These are phyloP conservation scores for Leptographium galeiforme DNA, from an alignment of 2,329 filamentous ascomycete species.

Conservation along the genomic window DNA sequence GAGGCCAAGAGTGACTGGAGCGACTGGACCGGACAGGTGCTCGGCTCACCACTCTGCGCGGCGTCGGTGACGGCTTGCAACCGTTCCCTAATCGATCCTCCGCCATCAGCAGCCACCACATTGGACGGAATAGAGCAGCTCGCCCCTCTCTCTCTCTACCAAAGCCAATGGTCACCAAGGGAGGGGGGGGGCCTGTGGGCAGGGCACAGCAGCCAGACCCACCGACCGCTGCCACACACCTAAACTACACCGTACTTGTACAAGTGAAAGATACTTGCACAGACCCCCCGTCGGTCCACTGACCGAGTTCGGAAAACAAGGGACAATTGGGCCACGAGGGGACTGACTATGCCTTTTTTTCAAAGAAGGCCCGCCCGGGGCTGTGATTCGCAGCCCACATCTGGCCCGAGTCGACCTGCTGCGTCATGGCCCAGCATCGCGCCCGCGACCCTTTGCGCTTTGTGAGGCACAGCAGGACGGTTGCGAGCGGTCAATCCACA, in stretches of 20 bases:
- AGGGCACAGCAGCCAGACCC: too few species aligned
- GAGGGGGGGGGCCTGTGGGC: too few species aligned
- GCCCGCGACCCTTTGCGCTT: too few species aligned
- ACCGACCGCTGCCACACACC: too few species aligned
- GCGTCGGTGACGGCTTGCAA: not conserved
- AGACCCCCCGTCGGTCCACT: conserved; percentile 8
- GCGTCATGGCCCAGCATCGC: not conserved
- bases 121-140: too few species aligned
- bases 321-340: not conserved
- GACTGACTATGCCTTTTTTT: not conserved
- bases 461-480: too few species aligned
- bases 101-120: too few species aligned
- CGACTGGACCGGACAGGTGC: too few species aligned
- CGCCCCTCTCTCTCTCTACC: too few species aligned
- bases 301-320: conserved; percentile 8
- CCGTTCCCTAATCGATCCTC: not conserved
- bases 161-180: too few species aligned
- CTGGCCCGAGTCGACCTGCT: conserved; percentile 3
- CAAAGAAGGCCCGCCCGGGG: conserved; percentile 4
- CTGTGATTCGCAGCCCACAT: conserved; percentile 12
- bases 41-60: not conserved
- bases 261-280: not conserved
- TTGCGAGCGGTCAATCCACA: too few species aligned
- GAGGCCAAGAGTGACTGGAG: not conserved
- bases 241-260: too few species aligned